Evolutionary conservation across 768 basidiomycete species (phyloP), one percentile per base, ranked within the genome.

Genomic region (Suillus variegatus): DNA sequence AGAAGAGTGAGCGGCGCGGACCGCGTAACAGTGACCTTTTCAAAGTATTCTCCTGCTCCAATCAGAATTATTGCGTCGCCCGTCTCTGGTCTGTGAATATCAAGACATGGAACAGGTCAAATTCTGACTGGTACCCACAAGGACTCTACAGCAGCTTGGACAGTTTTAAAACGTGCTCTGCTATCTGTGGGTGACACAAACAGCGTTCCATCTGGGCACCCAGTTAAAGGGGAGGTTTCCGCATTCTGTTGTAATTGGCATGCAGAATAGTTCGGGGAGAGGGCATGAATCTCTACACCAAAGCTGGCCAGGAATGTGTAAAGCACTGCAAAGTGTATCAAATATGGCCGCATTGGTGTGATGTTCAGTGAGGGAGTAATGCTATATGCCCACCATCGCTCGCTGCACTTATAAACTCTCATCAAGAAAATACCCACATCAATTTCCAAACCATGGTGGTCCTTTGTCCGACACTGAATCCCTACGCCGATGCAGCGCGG

Each of bases 201-300:
- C 12, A 77, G 38, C 4, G 71, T 67, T 6, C 83, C 85, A 28
- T 66, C 43, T 1, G 85, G 85, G 70, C 87, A 88, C 6, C 83
- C 85, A 3, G 64, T 49, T 9, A 86, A 73, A 22, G 86, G 84
- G 7, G 82, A 82, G 0, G 70, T 57, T 0, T 71, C 67, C 2
- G 58, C 49, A 1, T 82, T 75, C 62, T 86, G 86, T 69, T 84
- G 78, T 6, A 82, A 65, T 68, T 88, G 86, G 67, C 86, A 87
- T 12, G 76, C 63, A 25, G 82, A 67, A 65, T 82, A 84, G 16
- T 69, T 52, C 1, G 82, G 82, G 2, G 86, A 87, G 38, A 86
- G 74, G 2, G 79, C 79, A 47, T 47, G 35, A 25, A 44, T 25
- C 16, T 64, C 56, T 13, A 58, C 35, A 22, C 40, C 7, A 14